These are phyloP conservation scores for Echinosophora koreensis DNA, from an alignment of 306 rosid genomes.

Conservation along the genomic window DNA sequence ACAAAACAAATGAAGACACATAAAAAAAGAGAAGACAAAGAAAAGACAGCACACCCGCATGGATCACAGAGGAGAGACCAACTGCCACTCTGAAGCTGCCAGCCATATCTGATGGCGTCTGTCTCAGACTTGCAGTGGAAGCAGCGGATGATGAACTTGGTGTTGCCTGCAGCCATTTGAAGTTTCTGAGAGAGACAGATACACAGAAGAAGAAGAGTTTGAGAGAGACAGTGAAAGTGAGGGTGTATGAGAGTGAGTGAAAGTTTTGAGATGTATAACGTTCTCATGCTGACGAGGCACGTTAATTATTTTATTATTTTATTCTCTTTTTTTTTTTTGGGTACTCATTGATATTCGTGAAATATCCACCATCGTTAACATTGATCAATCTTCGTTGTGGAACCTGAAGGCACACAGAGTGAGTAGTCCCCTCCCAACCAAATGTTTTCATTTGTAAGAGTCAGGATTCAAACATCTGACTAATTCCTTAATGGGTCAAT, in stretches of 20 bases:
- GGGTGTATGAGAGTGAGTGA: background rate
- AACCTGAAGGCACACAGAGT: too few species aligned
- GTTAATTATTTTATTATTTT: background rate
- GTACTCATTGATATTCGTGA: too few species aligned
- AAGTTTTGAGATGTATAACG: background rate
- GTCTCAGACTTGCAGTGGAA: constrained; percentile 30
- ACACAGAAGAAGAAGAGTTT: background rate
- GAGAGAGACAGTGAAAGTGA: background rate
- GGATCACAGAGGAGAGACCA: constrained; percentile 36
- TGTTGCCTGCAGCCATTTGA: constrained; percentile 28
- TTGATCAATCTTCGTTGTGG: too few species aligned
- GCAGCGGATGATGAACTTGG: constrained; percentile 11
- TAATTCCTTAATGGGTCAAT: too few species aligned
- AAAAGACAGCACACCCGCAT: constrained; percentile 46
- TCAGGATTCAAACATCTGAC: too few species aligned
- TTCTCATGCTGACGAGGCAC: background rate
- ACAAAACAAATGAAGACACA: background rate
- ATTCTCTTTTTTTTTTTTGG: too few species aligned
- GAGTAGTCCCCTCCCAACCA: too few species aligned
- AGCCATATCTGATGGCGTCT: constrained; percentile 27
- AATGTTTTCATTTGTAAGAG: too few species aligned
- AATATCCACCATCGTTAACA: too few species aligned
- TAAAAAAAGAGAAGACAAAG: background rate
- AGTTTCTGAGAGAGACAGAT: background rate
- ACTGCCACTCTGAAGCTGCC: constrained; percentile 37